These are phyloP conservation scores for Aspergillus nomiae DNA, from an alignment of 2,329 filamentous ascomycete species.

Conservation along the genomic window DNA sequence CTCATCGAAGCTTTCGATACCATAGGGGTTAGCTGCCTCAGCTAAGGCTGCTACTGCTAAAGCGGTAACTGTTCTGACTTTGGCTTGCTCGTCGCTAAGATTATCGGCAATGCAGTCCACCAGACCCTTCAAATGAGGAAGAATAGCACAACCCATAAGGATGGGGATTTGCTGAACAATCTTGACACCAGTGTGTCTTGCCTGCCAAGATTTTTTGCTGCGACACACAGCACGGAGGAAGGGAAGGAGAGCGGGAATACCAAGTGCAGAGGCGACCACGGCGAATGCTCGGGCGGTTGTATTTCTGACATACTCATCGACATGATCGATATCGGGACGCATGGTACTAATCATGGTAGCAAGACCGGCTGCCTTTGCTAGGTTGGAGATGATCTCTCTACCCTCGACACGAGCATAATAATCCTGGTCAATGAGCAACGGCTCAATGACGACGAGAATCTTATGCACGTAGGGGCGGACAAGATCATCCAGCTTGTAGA, in stretches of 20 bases:
- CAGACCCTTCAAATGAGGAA: conserved; percentile 91
- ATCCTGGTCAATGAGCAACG: conserved; percentile 98
- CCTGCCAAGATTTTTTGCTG: conserved; percentile 99
- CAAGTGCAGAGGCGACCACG: conserved; percentile 92
- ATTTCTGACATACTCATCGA: conserved; percentile 97
- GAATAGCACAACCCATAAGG: conserved; percentile 94
- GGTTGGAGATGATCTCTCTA: conserved; percentile 97
- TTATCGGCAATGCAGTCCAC: conserved; percentile 97
- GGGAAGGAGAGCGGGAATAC: conserved; percentile 90
- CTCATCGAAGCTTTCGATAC: conserved; percentile 98
- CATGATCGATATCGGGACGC: conserved; percentile 97
- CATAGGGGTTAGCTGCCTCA: conserved; percentile 95
- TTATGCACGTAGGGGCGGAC: conserved; percentile 97
- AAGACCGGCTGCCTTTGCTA: conserved; percentile 92
- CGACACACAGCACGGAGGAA: conserved; percentile 95
- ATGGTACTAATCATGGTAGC: conserved; percentile 99
- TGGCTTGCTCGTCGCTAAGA: conserved; percentile 95
- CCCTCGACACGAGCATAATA: conserved; percentile 98
- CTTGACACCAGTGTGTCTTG: conserved; percentile 96
- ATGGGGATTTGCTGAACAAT: conserved; percentile 99
- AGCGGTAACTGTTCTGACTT: conserved; percentile 94
- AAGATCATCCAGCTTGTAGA: conserved; percentile 97
- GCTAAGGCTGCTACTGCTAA: conserved; percentile 92
- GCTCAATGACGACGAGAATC: conserved; percentile 97
- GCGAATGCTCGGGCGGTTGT: conserved; percentile 96